Evolutionary conservation across 192 early-diverging fungal genomes (phyloP).

Genomic region (Linnemannia hyalina): DNA sequence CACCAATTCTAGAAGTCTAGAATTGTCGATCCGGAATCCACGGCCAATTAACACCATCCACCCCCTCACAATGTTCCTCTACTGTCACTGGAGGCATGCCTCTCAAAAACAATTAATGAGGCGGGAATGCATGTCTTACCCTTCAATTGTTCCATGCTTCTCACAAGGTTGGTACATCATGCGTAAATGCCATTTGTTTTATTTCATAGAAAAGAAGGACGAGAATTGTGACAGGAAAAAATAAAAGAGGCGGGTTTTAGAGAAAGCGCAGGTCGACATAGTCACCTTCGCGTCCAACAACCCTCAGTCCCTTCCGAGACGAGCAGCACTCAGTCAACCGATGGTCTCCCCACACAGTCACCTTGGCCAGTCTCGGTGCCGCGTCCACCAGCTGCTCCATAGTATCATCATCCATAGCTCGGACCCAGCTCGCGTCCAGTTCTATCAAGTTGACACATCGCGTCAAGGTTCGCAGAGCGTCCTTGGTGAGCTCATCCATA

Average conservation of each 20-base stretch:
- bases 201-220: too few species aligned
- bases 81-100: too few species aligned
- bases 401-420: constrained; percentile 78
- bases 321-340: constrained; percentile 69
- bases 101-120: too few species aligned
- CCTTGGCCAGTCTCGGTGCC: constrained; percentile 61
- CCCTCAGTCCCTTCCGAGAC: constrained; percentile 60
- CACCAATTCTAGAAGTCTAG: too few species aligned
- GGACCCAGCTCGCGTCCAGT: constrained; percentile 84
- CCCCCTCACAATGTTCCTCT: too few species aligned
- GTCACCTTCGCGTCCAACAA: constrained; percentile 72
- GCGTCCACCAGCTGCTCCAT: constrained; percentile 68
- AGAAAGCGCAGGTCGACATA: constrained; percentile 53
- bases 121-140: too few species aligned
- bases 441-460: constrained; percentile 62
- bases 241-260: neutral
- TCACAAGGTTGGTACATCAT: too few species aligned
- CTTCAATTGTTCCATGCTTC: too few species aligned
- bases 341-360: constrained; percentile 85
- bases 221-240: too few species aligned
- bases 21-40: too few species aligned
- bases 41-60: too few species aligned
- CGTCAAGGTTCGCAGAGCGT: constrained; percentile 55
- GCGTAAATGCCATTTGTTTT: too few species aligned
- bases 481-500: constrained; percentile 73